Evolutionary conservation across 2,329 filamentous ascomycete species (phyloP).

Genomic region (Penicillium sp.): DNA sequence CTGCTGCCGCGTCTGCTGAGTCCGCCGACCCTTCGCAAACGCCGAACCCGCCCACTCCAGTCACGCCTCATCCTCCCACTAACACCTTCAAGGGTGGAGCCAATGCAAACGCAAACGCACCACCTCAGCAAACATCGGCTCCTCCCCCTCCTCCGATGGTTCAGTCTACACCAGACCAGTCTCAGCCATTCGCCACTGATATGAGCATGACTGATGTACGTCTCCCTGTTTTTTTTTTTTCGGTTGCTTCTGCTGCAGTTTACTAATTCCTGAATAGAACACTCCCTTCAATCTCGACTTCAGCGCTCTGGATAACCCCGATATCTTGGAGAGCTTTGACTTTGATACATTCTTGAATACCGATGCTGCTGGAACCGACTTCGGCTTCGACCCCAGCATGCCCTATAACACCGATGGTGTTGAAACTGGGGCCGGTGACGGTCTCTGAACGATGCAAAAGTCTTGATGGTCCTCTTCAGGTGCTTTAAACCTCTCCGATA

Average conservation of each 20-base stretch:
- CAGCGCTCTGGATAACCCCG: slow-evolving; percentile 46
- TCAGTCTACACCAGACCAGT: slow-evolving; percentile 36
- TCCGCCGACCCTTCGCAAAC: slow-evolving; percentile 47
- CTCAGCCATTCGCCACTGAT: slow-evolving; percentile 33
- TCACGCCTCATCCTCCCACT: slow-evolving; percentile 48
- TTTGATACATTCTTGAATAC: slow-evolving; percentile 68
- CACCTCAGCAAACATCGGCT: slow-evolving; percentile 37
- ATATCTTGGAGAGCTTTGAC: slow-evolving; percentile 59
- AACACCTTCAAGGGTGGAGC: slow-evolving; percentile 45
- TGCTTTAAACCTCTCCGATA: slow-evolving; percentile 36
- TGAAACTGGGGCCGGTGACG: slow-evolving; percentile 41
- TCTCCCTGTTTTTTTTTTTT: slow-evolving; percentile 1
- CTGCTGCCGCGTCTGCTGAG: slow-evolving; percentile 46
- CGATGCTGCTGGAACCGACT: slow-evolving; percentile 45
- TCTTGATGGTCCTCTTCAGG: slow-evolving; percentile 34
- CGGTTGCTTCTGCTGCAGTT: not conserved
- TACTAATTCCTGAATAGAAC: slow-evolving; percentile 27
- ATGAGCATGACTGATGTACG: slow-evolving; percentile 41
- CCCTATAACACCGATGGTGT: slow-evolving; percentile 43
- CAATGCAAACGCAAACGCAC: slow-evolving; percentile 35
- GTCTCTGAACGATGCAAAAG: slow-evolving; percentile 39
- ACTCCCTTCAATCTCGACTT: slow-evolving; percentile 45
- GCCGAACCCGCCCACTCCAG: slow-evolving; percentile 51
- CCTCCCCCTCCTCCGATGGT: slow-evolving; percentile 38
- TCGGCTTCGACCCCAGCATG: slow-evolving; percentile 45